These are phyloP conservation scores for Rhodotorula sphaerocarpa DNA, from an alignment of 768 basidiomycete genomes.

Conservation along the genomic window DNA sequence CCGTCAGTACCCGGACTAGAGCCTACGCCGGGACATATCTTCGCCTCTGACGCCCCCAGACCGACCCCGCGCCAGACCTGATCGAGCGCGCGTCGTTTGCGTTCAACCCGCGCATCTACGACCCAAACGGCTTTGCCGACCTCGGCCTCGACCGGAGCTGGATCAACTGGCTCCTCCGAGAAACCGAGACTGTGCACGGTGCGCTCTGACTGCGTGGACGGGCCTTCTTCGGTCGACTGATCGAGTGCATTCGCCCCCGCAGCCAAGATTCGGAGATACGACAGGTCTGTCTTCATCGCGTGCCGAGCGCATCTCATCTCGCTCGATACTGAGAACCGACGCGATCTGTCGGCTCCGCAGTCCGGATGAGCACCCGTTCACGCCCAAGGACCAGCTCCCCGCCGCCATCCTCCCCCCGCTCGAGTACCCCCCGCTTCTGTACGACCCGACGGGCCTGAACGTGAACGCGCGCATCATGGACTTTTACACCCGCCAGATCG, in stretches of 20 bases:
- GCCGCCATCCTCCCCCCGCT: slow-evolving; percentile 67
- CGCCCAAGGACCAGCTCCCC: slow-evolving; percentile 59
- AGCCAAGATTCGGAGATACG: slow-evolving; percentile 93
- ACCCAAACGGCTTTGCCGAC: slow-evolving; percentile 62
- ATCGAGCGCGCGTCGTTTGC: slow-evolving; percentile 98
- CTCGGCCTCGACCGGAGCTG: slow-evolving; percentile 72
- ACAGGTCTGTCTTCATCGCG: slow-evolving; percentile 55
- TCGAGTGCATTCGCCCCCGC: slow-evolving; percentile 10
- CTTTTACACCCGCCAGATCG: slow-evolving; percentile 80
- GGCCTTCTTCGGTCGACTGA: not conserved
- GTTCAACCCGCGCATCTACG: slow-evolving; percentile 82
- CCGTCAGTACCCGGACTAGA: slow-evolving; percentile 40
- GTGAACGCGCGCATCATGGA: slow-evolving; percentile 75
- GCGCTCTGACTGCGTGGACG: slow-evolving; percentile 40
- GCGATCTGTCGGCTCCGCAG: slow-evolving; percentile 47
- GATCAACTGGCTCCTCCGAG: slow-evolving; percentile 96
- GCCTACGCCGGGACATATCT: no score
- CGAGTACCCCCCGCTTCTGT: slow-evolving; percentile 65
- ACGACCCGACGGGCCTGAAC: slow-evolving; percentile 64
- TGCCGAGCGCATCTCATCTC: not conserved
- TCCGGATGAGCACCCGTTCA: slow-evolving; percentile 98
- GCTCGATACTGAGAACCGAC: not conserved
- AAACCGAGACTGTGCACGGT: slow-evolving; percentile 94
- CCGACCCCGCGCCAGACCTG: slow-evolving; percentile 50
- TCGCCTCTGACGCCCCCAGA: not conserved